Evolutionary conservation across 306 rosid species (phyloP), one percentile per base, ranked within the genome.

Genomic region (Prunus mume): DNA sequence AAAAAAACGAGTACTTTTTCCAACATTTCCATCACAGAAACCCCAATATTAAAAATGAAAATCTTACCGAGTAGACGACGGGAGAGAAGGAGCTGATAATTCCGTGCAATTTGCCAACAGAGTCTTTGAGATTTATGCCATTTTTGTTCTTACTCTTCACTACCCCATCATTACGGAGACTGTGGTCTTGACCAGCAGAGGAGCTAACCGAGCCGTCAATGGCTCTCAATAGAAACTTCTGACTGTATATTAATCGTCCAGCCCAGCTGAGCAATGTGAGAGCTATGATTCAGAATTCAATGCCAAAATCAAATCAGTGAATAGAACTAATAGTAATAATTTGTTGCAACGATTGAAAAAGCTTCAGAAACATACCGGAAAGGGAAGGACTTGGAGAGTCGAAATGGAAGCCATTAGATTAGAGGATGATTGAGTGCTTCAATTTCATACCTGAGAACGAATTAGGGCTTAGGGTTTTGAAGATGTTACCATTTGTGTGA

Each of bases 331-430:
- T 3, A 58, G 46, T 2, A 6, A 38, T 49, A 6, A 38, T 18
- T 61, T 11, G 30, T 25, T 55, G 30, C 3, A 2, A 12, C 15
- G 46, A 60, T 12, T 25, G 66, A 68, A 32, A 14, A 13, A 28
- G 6, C 0, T 34, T 15, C 65, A 43, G 15, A 34, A 19, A 47
- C 81, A 68, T 88, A 86, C 97, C 83, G 78, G 82, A 75, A 88
- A 3, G 60, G 83, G 75, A 32, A 80, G 68, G 41, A 81, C 72
- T 11, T 78, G 81, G 38, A 85, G 75, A 63, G 84, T 41, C 63
- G 86, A 79, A 80, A 64, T 64, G 57, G 93, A 77, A 34, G 96
- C 91, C 97, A 90, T 90, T 24, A 56, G 14, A 22, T 58, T 80
- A 61, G 65, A 62, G 76, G 65, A 49, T 51, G 75, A 34, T 22